These are phyloP conservation scores for Kwoniella botswanensis DNA, from an alignment of 768 basidiomycete species.

Conservation along the genomic window DNA sequence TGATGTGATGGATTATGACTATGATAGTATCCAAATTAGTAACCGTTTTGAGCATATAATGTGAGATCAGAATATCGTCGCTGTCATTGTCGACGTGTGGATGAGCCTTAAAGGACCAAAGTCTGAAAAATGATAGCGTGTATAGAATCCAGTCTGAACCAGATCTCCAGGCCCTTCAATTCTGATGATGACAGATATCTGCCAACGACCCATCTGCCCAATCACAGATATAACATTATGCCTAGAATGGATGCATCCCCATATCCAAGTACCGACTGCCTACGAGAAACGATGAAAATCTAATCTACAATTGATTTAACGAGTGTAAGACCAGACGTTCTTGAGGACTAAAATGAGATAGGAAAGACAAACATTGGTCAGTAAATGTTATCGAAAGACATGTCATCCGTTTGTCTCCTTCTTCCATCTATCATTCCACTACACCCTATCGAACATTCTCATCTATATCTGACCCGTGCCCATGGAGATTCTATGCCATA, in stretches of 20 bases:
- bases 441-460: too few relatives aligned
- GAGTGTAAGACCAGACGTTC: constrained; percentile 94
- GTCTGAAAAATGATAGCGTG: too few relatives aligned
- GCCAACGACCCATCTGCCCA: not conserved
- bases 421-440: too few relatives aligned
- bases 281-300: not conserved
- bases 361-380: not conserved
- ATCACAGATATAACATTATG: not conserved
- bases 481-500: too few relatives aligned
- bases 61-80: too few relatives aligned
- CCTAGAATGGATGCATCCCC: constrained; percentile 29
- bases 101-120: too few relatives aligned
- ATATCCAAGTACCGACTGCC: constrained; percentile 11
- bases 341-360: constrained; percentile 71
- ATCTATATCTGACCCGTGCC: too few relatives aligned
- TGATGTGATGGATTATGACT: not conserved
- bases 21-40: not conserved
- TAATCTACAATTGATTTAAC: constrained; percentile 64
- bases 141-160: too few relatives aligned
- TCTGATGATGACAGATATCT: not conserved
- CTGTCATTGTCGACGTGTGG: too few relatives aligned
- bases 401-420: not conserved
- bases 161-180: too few relatives aligned
- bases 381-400: constrained; percentile 10
- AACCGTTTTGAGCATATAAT: not conserved